phyloP scores from a whole-genome alignment of 192 early-diverging fungal species.

The Backusella mclennaniae region DNA sequence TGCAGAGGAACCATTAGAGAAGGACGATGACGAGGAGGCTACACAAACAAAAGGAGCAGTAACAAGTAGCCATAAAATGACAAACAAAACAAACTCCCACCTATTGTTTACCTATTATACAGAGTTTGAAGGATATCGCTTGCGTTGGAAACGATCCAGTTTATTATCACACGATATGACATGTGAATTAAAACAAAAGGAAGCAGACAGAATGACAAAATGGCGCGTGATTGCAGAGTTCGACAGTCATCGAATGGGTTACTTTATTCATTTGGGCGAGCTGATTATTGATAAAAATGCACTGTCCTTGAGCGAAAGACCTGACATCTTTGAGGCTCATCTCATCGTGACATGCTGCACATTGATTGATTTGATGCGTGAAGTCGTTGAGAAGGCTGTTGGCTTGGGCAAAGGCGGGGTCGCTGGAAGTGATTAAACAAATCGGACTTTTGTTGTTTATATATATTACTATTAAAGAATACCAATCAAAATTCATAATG shows the following conservation, averaged over 20 bases:
- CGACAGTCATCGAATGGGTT: slow-evolving; percentile 37
- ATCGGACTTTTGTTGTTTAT: neutral
- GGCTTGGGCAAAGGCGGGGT: slow-evolving; percentile 29
- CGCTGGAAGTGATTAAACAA: slow-evolving; percentile 21
- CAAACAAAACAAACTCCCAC: slow-evolving; percentile 18
- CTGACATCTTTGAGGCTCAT: slow-evolving; percentile 23
- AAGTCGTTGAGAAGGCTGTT: slow-evolving; percentile 32
- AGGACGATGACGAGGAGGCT: slow-evolving; percentile 4
- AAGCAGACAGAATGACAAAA: neutral
- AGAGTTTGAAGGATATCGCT: slow-evolving; percentile 15
- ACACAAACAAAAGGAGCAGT: neutral
- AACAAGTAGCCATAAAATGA: slow-evolving; percentile 9
- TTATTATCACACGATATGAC: slow-evolving; percentile 33
- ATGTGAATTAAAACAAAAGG: slow-evolving; percentile 19
- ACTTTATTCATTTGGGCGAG: slow-evolving; percentile 28
- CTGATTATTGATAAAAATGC: slow-evolving; percentile 20
- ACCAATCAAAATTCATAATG: neutral
- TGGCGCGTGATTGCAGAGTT: slow-evolving; percentile 30
- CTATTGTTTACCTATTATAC: slow-evolving; percentile 31
- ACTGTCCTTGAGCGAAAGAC: slow-evolving; percentile 6
- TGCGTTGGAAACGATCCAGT: slow-evolving; percentile 33
- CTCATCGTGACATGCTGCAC: slow-evolving; percentile 33
- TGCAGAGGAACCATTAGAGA: neutral
- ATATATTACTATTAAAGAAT: neutral
- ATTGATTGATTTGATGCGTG: slow-evolving; percentile 30